A percentile compares a stretch with the other conserved stretches of the same genome.
phyloP scores from a whole-genome alignment of 176 grass and related monocot species.

The Bothriochloa decipiens region DNA sequence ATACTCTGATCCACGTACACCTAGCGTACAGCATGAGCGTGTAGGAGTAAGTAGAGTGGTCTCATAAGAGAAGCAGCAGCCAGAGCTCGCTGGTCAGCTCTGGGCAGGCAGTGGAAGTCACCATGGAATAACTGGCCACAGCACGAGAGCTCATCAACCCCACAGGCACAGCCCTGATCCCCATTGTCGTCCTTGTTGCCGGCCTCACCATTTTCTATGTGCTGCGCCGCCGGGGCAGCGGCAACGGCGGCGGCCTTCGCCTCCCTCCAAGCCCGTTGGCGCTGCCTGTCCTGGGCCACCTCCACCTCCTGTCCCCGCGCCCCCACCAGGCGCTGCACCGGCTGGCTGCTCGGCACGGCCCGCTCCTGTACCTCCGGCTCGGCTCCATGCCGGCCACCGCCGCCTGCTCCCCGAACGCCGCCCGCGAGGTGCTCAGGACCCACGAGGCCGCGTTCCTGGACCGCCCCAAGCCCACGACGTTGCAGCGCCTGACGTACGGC shows the following conservation, averaged over 20 bases:
- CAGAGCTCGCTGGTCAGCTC: neutral
- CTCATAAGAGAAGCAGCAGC: neutral
- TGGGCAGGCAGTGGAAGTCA: neutral
- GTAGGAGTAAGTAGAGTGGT: neutral
- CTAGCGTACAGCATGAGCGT: no score
- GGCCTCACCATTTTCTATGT: constrained; percentile 33
- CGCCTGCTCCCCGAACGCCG: no score
- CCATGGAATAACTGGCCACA: constrained; percentile 8
- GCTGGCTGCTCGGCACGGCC: constrained; percentile 52
- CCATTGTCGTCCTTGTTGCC: constrained; percentile 39
- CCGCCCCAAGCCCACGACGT: no score
- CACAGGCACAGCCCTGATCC: neutral
- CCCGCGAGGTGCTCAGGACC: no score
- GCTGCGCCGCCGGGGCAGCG: neutral
- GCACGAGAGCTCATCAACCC: constrained; percentile 7
- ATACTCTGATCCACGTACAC: no score
- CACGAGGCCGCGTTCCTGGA: no score
- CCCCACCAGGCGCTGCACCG: constrained; percentile 66
- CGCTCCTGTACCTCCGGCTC: no score
- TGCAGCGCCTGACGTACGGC: no score
- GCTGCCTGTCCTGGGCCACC: constrained; percentile 59
- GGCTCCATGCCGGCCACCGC: no score
- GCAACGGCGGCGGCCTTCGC: neutral
- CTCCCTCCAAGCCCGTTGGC: constrained; percentile 53
- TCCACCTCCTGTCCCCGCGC: constrained; percentile 67